Base-by-base conservation (phyloP, 441 rosid genomes). In the Eutrema salsugineum region DNA sequence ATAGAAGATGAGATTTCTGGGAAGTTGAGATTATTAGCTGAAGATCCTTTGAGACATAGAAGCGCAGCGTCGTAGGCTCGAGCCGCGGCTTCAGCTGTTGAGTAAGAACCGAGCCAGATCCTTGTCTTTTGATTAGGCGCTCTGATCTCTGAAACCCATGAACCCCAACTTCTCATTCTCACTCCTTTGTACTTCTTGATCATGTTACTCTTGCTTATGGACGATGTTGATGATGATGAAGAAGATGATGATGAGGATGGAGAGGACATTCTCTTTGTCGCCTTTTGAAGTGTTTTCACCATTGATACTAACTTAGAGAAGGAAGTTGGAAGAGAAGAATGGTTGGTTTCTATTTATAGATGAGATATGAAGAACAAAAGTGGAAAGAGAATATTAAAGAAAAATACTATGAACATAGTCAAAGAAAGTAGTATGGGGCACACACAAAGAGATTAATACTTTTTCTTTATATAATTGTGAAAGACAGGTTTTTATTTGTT, bases 121-220 rank as follows among this genome's bases (percentile, higher is more conserved):
- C 99, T 88, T 40, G 96, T 85, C 64, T 95, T 92, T 51, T 91
- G 94, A 81, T 92, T 91, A 8, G 99, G 98, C 27, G 99, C 96
- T 70, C 98, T 86, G 22, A 94, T 94, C 77, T 94, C 99, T 16
- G 98, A 90, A 5, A 94, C 99, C 97, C 98, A 94, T 1, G 99
- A 94, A 0, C 99, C 97, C 98, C 99, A 92, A 36, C 93, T 94
- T 57, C 99, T 92, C 99, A 92, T 94, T 74, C 99, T 89, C 32
- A 92, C 98, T 57, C 98, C 99, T 74, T 82, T 94, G 79, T 83
- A 92, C 82, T 90, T 91, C 89, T 84, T 91, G 30, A 33, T 35
- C 74, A 77, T 85, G 76, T 75, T 82, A 65, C 22, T 78, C 68
- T 67, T 11, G 62, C 73, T 33, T 27, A 78, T 70, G 11, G 89